These are phyloP conservation scores for Botrytis aclada DNA, from an alignment of 2,329 filamentous ascomycete species.

Conservation along the genomic window DNA sequence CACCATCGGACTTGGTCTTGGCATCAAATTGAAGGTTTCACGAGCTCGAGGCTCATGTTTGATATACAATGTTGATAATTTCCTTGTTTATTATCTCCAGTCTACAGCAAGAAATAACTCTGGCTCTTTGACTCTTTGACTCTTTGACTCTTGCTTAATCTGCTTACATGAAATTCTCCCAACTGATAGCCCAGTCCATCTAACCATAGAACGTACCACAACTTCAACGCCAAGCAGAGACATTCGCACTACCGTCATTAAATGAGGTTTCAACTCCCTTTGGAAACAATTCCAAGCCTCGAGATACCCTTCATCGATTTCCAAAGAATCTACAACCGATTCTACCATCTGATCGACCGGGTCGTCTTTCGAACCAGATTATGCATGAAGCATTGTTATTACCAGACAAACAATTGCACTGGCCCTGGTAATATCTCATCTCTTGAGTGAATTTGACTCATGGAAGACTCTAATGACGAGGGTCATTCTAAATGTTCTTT, in stretches of 20 bases:
- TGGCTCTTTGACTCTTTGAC: not conserved
- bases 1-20: not conserved
- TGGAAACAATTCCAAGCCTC: not conserved
- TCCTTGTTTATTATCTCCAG: not conserved
- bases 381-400: not conserved
- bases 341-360: not conserved
- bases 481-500: constrained; percentile 44
- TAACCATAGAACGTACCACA: not conserved
- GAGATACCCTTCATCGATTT: not conserved
- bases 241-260: not conserved
- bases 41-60: not conserved
- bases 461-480: constrained; percentile 45
- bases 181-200: not conserved
- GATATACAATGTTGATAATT: not conserved
- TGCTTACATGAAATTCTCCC: not conserved
- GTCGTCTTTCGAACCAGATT: not conserved
- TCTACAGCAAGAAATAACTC: too few species aligned
- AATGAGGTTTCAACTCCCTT: constrained; percentile 19
- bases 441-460: constrained; percentile 46
- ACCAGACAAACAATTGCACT: constrained; percentile 45
- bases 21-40: too few species aligned
- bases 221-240: not conserved
- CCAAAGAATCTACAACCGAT: not conserved
- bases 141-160: not conserved
- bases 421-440: constrained; percentile 44